Percentiles rank a stretch among this genome's conserved stretches.
Evolutionary conservation across 208 protist genomes (phyloP).

Genomic region (Trypanosoma melophagium): DNA sequence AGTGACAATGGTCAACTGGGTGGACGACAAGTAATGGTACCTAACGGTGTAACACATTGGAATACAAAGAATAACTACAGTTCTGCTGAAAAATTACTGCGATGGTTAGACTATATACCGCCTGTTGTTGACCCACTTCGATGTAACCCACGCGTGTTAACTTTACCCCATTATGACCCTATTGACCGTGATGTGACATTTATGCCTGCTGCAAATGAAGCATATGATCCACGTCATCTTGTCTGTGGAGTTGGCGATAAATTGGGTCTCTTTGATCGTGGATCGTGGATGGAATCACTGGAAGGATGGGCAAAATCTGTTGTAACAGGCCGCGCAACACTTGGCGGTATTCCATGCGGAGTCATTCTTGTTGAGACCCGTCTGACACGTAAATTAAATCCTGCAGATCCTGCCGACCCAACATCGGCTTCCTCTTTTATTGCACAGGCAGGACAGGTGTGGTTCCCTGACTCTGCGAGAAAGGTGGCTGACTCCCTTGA

Average conservation of each 20-base stretch:
- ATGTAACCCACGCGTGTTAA: slow-evolving; percentile 50
- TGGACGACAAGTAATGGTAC: slow-evolving; percentile 96
- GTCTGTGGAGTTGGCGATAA: slow-evolving; percentile 51
- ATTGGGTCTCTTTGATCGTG: slow-evolving; percentile 89
- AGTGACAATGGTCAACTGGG: slow-evolving; percentile 96
- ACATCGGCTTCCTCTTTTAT: slow-evolving; percentile 68
- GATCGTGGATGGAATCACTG: slow-evolving; percentile 90
- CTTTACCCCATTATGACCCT: slow-evolving; percentile 42
- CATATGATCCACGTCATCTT: slow-evolving; percentile 87
- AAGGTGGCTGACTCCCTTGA: slow-evolving; percentile 98
- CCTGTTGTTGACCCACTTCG: slow-evolving; percentile 38
- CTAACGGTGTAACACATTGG: slow-evolving; percentile 96
- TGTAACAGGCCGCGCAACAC: slow-evolving; percentile 93
- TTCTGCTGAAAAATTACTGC: slow-evolving; percentile 67
- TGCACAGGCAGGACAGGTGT: slow-evolving; percentile 93
- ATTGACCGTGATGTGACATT: slow-evolving; percentile 84
- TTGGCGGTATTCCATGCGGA: slow-evolving; percentile 97
- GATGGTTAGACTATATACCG: slow-evolving; percentile 93
- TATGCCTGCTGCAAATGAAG: slow-evolving; percentile 47
- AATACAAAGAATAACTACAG: slow-evolving; percentile 81
- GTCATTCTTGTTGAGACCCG: slow-evolving; percentile 97
- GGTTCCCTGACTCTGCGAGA: slow-evolving; percentile 97
- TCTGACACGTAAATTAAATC: slow-evolving; percentile 90
- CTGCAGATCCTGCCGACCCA: slow-evolving; percentile 95
- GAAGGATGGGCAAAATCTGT: slow-evolving; percentile 97